Percentiles rank a stretch among this genome's conserved stretches.
Evolutionary conservation across 306 rosid species (phyloP).

Genomic region (Acacia crassicarpa): DNA sequence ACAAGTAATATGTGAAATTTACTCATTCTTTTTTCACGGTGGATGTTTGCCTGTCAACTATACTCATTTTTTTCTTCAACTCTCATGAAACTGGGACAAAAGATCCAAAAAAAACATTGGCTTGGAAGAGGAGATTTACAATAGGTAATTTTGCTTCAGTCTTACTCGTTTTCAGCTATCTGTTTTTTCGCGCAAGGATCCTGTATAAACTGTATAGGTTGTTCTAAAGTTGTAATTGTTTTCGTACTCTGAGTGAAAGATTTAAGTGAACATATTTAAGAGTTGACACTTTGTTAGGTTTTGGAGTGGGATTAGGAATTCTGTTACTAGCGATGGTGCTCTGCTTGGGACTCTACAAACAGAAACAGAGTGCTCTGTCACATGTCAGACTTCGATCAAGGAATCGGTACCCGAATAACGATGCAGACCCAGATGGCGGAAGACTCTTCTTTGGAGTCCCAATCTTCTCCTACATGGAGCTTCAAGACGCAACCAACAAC

Average conservation of each 20-base stretch:
- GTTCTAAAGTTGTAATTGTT: neutral
- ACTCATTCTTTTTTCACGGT: too few relatives aligned
- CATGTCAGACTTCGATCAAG: constrained; percentile 1
- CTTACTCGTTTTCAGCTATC: neutral
- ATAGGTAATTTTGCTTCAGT: neutral
- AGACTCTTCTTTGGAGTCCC: constrained; percentile 46
- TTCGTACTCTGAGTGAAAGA: neutral
- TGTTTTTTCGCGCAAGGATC: too few relatives aligned
- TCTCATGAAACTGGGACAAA: neutral
- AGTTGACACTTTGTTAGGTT: neutral
- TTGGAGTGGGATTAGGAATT: constrained; percentile 28
- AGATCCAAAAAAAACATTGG: neutral
- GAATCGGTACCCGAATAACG: neutral
- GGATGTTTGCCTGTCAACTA: neutral
- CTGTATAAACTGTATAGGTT: neutral
- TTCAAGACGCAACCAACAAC: constrained; percentile 59
- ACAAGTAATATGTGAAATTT: neutral
- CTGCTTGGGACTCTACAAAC: constrained; percentile 11
- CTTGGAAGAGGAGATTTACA: neutral
- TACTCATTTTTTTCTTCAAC: neutral
- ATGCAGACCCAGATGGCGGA: constrained; percentile 34
- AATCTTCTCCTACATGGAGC: constrained; percentile 53
- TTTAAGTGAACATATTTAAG: neutral
- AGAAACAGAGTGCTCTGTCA: neutral
- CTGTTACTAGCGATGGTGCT: constrained; percentile 23